phyloP scores from a whole-genome alignment of 345 rosid genomes.

The Salix exigua region DNA sequence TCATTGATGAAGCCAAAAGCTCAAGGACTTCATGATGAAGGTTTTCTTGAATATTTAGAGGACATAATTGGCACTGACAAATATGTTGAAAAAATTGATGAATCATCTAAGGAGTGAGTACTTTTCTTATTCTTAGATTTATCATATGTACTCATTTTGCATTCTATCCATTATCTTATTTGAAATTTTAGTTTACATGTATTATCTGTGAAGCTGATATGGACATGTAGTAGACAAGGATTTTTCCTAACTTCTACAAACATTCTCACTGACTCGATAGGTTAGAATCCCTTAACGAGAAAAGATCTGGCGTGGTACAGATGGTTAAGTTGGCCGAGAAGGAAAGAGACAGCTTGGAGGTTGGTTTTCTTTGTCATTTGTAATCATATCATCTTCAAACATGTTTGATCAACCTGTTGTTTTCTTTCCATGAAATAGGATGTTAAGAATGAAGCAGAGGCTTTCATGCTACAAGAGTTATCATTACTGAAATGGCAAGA shows the following conservation, averaged over 20 bases:
- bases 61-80: slow-evolving; percentile 94
- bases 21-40: slow-evolving; percentile 98
- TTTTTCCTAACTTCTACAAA: neutral
- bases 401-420: slow-evolving; percentile 12
- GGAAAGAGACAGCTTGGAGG: slow-evolving; percentile 96
- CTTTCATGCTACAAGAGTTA: slow-evolving; percentile 88
- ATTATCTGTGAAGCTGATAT: neutral
- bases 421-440: slow-evolving; percentile 45
- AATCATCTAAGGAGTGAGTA: slow-evolving; percentile 73
- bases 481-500: slow-evolving; percentile 90
- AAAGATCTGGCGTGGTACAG: slow-evolving; percentile 93
- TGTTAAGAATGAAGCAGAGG: slow-evolving; percentile 92
- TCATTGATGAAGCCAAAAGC: slow-evolving; percentile 97
- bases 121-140: neutral
- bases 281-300: slow-evolving; percentile 82
- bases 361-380: slow-evolving; percentile 31
- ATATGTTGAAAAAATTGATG: slow-evolving; percentile 90
- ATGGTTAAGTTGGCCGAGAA: slow-evolving; percentile 97
- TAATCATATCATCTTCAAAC: neutral
- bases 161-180: neutral
- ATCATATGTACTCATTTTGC: slow-evolving; percentile 5
- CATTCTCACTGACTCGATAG: slow-evolving; percentile 25
- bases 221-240: neutral
- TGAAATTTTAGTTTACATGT: neutral
- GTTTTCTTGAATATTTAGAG: slow-evolving; percentile 93